A percentile compares a stretch with the other conserved stretches of the same genome.
Conservation (phyloP, 352 stramenopile species). For the Pythium phragmiticola region DNA sequence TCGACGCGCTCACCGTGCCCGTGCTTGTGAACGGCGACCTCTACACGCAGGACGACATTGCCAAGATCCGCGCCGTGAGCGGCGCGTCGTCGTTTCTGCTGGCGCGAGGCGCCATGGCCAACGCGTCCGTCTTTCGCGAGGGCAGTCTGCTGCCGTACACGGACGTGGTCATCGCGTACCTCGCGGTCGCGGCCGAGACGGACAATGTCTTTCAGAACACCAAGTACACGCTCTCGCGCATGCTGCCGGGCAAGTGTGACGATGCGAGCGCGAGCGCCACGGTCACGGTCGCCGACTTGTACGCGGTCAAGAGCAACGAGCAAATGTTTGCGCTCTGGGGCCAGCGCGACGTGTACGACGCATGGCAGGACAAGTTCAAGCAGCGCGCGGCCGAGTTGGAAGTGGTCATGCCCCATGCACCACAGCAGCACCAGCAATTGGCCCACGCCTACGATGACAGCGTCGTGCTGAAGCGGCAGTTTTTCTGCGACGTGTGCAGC, state of each 20-base stretch:
- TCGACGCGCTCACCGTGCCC: conserved; percentile 72
- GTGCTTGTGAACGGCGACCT: conserved; percentile 90
- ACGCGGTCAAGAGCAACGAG: conserved; percentile 53
- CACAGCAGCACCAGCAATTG: conserved; percentile 16
- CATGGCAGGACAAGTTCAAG: conserved; percentile 53
- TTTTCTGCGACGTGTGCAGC: conserved; percentile 69
- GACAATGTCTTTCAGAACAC: conserved; percentile 91
- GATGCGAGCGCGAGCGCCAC: conserved; percentile 25
- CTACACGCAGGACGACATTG: conserved; percentile 72
- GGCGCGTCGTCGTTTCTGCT: conserved; percentile 79
- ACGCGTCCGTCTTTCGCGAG: conserved; percentile 80
- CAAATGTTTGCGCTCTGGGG: conserved; percentile 81
- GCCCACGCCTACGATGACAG: conserved; percentile 42
- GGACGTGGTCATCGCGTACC: conserved; percentile 68
- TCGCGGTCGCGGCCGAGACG: conserved; percentile 69
- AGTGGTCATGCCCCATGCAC: conserved; percentile 6
- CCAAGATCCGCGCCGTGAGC: conserved; percentile 54
- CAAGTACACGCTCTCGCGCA: conserved; percentile 89
- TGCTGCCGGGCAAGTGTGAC: conserved; percentile 71
- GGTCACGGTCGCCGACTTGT: conserved; percentile 60
- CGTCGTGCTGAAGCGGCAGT: conserved; percentile 44
- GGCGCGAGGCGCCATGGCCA: conserved; percentile 76
- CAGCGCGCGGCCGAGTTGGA: conserved; percentile 39
- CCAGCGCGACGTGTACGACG: conserved; percentile 52
- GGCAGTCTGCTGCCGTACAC: conserved; percentile 59